Base-by-base conservation (phyloP, 192 early-diverging fungal species). In the Podila minutissima region DNA sequence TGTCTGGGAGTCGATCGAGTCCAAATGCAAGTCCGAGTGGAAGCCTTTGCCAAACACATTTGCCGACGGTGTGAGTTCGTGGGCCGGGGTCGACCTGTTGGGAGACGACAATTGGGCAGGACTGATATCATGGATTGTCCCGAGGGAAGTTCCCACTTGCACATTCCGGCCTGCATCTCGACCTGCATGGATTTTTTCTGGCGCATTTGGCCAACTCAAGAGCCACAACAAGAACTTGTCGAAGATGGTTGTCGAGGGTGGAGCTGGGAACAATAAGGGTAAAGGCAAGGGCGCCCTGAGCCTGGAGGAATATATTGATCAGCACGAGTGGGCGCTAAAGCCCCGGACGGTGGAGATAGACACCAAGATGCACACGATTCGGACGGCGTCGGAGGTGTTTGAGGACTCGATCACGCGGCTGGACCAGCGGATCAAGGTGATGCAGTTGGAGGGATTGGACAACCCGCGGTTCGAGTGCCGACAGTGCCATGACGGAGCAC, bases 1-100 rank as follows among this genome's bases (percentile, higher is more conserved):
- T 55, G 53, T 55, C 10, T 55, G 53, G 53, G n/a, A 55, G 53
- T 55, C 53, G 20, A 55, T 55, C 53, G 53, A 55, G 24, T 55
- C 53, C 20, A 55, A 55, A 22, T 55, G 11, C 53, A 55, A 55
- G 24, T 55, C 53, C 6, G n/a, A 55, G 53, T 55, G 53, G 53
- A 55, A n/a, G 53, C n/a, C 53, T 55, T 9, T 46, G 41, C 41
- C 41, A 37, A 11, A 37, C 35, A 37, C 35, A 17, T 46, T 17
- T 46, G 13, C 15, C 4, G 15, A 46, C 41, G 4, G 13, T 46
- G 15, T 17, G 2, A 46, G 41, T 46, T 46, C 41, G 15, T 46
- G 41, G 41, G 41, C 35, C 10, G 35, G 15, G 41, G 15, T 0
- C 41, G 41, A 46, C 41, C 41, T 46, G 2, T 15, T 15, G 41